A percentile compares a stretch with the other conserved stretches of the same genome.
These are phyloP conservation scores for Ensete glaucum DNA, from an alignment of 176 grass and related monocot genomes.

Conservation along the genomic window DNA sequence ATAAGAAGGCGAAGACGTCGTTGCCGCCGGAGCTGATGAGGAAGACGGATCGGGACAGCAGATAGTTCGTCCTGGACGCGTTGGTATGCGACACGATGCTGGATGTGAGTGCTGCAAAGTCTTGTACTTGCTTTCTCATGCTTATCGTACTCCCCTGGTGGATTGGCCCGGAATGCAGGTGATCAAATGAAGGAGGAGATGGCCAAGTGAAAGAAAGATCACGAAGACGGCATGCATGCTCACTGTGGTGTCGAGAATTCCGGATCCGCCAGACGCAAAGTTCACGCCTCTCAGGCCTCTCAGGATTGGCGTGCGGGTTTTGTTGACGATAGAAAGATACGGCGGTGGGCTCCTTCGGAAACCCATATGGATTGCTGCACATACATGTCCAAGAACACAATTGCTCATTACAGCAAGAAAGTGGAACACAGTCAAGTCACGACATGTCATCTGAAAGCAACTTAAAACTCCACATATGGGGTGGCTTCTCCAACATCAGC, in stretches of 20 bases:
- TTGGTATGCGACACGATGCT: conserved; percentile 16
- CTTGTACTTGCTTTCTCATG: conserved; percentile 24
- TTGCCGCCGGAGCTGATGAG: conserved; percentile 66
- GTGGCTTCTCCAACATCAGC: too few species aligned
- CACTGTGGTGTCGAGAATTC: conserved; percentile 31
- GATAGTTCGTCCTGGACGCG: not conserved
- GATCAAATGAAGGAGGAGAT: too few species aligned
- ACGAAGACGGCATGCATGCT: too few species aligned
- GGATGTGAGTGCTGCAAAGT: conserved; percentile 19
- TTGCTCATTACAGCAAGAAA: too few species aligned
- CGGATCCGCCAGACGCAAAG: conserved; percentile 45
- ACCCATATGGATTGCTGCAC: conserved; percentile 27
- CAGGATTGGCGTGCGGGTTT: conserved; percentile 5
- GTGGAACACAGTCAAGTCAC: too few species aligned
- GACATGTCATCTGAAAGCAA: too few species aligned
- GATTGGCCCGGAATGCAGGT: too few species aligned
- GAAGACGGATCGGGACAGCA: conserved; percentile 47
- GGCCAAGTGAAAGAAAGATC: too few species aligned
- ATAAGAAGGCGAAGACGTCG: conserved; percentile 70
- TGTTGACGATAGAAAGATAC: conserved; percentile 18
- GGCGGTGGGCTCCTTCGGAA: conserved; percentile 34
- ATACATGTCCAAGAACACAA: not conserved
- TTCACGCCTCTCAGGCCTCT: conserved; percentile 31
- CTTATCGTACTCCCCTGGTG: conserved; percentile 18
- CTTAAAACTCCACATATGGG: too few species aligned